Evolutionary conservation across 139 green algal species (phyloP).

Genomic region (Coelastrella sp.): DNA sequence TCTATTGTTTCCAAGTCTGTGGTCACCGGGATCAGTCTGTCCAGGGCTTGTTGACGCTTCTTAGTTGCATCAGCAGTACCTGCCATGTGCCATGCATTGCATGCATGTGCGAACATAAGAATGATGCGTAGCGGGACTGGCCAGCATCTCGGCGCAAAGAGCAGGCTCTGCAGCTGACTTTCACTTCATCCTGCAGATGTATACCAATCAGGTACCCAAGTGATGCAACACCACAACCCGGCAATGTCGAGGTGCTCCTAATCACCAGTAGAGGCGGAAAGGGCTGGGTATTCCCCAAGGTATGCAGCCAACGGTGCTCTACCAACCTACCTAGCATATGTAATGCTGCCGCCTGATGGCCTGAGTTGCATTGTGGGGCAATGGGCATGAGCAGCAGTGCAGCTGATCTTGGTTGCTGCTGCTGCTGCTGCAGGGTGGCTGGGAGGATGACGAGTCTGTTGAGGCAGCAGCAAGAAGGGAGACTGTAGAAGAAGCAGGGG

Average conservation of each 20-base stretch:
- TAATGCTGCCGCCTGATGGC: neutral
- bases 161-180: neutral
- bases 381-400: neutral
- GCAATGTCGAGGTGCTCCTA: slow-evolving; percentile 75
- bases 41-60: too few relatives aligned
- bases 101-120: neutral
- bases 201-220: slow-evolving; percentile 78
- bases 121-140: too few relatives aligned
- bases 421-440: slow-evolving; percentile 80
- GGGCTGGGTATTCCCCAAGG: slow-evolving; percentile 89
- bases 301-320: slow-evolving; percentile 23
- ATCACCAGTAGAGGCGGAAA: slow-evolving; percentile 82
- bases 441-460: slow-evolving; percentile 92
- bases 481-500: slow-evolving; percentile 94
- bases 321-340: neutral
- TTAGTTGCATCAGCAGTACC: too few relatives aligned
- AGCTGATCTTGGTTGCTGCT: neutral
- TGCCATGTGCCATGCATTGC: neutral
- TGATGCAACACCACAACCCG: neutral
- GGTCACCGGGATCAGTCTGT: neutral
- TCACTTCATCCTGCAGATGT: slow-evolving; percentile 66
- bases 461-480: slow-evolving; percentile 85
- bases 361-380: neutral
- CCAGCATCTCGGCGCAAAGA: too few relatives aligned
- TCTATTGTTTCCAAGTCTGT: neutral